Evolutionary conservation across 179 eudicot genomes (phyloP), one percentile per base, ranked within the genome.

Genomic region (Drosera spatulata): DNA sequence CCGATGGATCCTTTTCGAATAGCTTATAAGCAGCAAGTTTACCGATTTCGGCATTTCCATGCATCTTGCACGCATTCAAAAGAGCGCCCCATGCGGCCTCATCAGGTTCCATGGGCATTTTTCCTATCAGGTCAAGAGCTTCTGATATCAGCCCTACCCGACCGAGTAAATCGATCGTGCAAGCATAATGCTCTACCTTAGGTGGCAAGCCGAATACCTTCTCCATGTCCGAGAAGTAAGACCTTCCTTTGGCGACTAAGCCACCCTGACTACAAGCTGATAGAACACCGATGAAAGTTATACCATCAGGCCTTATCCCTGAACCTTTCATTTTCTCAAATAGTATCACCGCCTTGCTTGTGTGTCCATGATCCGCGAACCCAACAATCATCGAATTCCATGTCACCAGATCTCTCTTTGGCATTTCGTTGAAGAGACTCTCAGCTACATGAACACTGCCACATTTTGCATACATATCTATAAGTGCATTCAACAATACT

Each of bases 191-290:
- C 66, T 86, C 95, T 61, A 75, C 65, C 66, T 71, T 73, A 1
- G 89, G 84, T 56, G 54, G 69, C 42, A 83, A 62, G 8, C 82
- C 77, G 46, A 69, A 79, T 37, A 12, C 12, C 8, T 10, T 58
- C 56, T 79, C 74, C 95, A 83, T 83, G 41, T 67, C 58, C 41
- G 44, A 54, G 58, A 83, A 86, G 61, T 65, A 78, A 7, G 62
- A 65, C 60, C 68, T 66, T 39, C 87, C 87, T 71, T 69, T 56
- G 55, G 72, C 2, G 46, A 82, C 76, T 50, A 86, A 68, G 22
- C 95, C 95, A 22, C 84, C 84, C 58, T 86, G 95, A 60, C 87
- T 79, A 65, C 95, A 86, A 53, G 87, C 89, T 11, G 95, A 86
- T 33, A 86, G 69, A 60, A 86, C 64, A 3, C 85, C 90, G 0